A percentile compares a stretch with the other conserved stretches of the same genome.
phyloP scores from a whole-genome alignment of 2,329 filamentous ascomycete genomes.

The Epichloe sylvatica region DNA sequence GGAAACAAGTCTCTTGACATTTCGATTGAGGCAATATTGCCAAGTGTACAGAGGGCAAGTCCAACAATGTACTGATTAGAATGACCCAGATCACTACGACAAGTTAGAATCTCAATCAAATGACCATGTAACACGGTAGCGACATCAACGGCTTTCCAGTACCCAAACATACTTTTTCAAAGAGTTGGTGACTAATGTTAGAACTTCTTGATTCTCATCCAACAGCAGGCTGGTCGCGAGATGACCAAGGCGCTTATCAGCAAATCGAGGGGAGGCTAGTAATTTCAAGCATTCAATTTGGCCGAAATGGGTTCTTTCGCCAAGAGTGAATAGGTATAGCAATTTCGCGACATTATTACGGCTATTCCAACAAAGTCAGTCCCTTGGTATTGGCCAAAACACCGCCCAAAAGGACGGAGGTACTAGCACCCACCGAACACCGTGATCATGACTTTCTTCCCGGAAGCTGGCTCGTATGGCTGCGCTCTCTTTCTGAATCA shows the following conservation, averaged over 20 bases:
- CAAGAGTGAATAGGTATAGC: slow-evolving; percentile 92
- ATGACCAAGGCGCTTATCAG: slow-evolving; percentile 92
- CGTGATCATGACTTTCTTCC: slow-evolving; percentile 88
- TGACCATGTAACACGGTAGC: not conserved
- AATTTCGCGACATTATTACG: slow-evolving; percentile 98
- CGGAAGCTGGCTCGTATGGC: slow-evolving; percentile 94
- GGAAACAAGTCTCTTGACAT: slow-evolving; percentile 97
- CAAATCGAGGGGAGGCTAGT: slow-evolving; percentile 89
- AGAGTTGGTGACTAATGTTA: slow-evolving; percentile 95
- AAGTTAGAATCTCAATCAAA: slow-evolving; percentile 8
- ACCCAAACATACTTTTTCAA: slow-evolving; percentile 65
- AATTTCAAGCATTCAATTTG: slow-evolving; percentile 99
- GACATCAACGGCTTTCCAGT: not conserved
- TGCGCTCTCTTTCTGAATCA: slow-evolving; percentile 97
- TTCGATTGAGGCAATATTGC: slow-evolving; percentile 94
- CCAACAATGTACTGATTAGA: slow-evolving; percentile 98
- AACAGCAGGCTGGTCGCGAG: slow-evolving; percentile 89
- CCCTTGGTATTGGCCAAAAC: not conserved
- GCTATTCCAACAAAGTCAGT: slow-evolving; percentile 30
- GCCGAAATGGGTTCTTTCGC: slow-evolving; percentile 94
- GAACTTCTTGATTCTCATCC: slow-evolving; percentile 95
- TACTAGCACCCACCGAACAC: slow-evolving; percentile 57
- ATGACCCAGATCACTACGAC: slow-evolving; percentile 73
- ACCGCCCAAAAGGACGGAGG: not conserved
- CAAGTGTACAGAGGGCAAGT: slow-evolving; percentile 85